These are phyloP conservation scores for Daedaleopsis sinensis DNA, from an alignment of 768 basidiomycete genomes.

Conservation along the genomic window DNA sequence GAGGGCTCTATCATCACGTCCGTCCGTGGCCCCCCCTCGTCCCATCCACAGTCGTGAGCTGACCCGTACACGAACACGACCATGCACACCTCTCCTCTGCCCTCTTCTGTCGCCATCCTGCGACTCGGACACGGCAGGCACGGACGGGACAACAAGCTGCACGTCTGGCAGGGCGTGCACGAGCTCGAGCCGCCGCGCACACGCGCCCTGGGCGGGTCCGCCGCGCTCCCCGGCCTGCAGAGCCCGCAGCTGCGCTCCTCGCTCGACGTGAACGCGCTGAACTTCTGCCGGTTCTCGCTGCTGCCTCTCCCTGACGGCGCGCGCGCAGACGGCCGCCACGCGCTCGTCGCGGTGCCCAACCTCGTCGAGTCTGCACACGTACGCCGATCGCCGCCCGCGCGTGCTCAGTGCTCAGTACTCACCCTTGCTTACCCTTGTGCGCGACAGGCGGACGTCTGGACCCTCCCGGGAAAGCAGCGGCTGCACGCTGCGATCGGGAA, in stretches of 20 bases:
- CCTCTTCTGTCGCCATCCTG: background rate
- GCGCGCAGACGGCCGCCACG: constrained; percentile 31
- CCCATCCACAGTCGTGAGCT: background rate
- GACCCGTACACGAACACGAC: no score
- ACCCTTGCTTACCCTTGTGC: no score
- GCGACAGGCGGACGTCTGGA: constrained; percentile 86
- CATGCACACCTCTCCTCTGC: no score
- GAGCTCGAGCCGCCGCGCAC: constrained; percentile 30
- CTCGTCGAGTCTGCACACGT: constrained; percentile 87
- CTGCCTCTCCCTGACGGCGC: constrained; percentile 34
- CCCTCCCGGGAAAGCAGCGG: constrained; percentile 65
- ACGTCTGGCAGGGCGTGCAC: constrained; percentile 64
- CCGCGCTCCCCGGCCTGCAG: constrained; percentile 50
- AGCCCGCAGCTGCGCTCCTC: constrained; percentile 61
- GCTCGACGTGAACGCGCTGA: constrained; percentile 90
- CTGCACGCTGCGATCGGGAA: constrained; percentile 88
- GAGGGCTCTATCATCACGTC: constrained; percentile 73
- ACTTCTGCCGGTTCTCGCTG: constrained; percentile 90
- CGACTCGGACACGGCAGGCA: constrained; percentile 49
- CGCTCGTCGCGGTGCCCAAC: constrained; percentile 82
- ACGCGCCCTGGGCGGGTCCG: constrained; percentile 51
- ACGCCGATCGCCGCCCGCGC: constrained; percentile 26
- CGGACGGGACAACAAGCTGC: constrained; percentile 84
- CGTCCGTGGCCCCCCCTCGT: constrained; percentile 34
- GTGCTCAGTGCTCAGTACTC: no score